Evolutionary conservation across 2,329 filamentous ascomycete genomes (phyloP), one percentile per base, ranked within the genome.

Genomic region (Fonsecaea pedrosoi): DNA sequence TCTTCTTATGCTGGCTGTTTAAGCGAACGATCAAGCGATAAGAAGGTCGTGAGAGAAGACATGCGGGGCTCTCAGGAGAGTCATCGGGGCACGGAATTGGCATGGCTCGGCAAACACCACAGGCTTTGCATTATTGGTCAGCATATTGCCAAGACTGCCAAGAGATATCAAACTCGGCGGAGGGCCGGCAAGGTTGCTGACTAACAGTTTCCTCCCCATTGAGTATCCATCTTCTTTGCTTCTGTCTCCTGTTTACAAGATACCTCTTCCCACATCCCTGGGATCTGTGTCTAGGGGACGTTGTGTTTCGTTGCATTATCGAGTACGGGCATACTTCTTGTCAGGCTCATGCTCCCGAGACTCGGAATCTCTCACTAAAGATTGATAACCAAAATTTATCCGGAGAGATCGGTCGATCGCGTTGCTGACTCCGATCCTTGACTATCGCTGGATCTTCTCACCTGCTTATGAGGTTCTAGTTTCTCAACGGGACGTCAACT

Each of bases 1-100:
- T 13, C 45, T 50, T 12, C 21, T 25, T 18, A 13, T 50, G 32
- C 4, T 53, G 58, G 18, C 30, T 30, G 9, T n/a, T 18, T 10
- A 35, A 32, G 25, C 15, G 54, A 37, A 50, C 8, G 45, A 50
- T 50, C 18, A 30, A 30, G 18, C 21, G 45, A 50, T 50, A 25
- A 48, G 42, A 4, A 40, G 10, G 37, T 21, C 6, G 9, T 12
- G 18, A 13, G 45, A 30, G 25, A 50, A 50, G 21, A 30, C 25
- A 25, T 25, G 45, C 45, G 45, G 45, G 57, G 57, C 57, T 42
- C 25, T 50, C 3, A 53, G 25, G 42, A 48, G 30, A 60, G 57
- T 60, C 45, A 50, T 50, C 18, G 45, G 42, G 1, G 42, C 42
- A 21, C 8, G n/a, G 42, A 48, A 48, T 21, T 48, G 42, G 42